These are phyloP conservation scores for Aspergillus bridgeri DNA, from an alignment of 495 filamentous ascomycete species.

Conservation along the genomic window DNA sequence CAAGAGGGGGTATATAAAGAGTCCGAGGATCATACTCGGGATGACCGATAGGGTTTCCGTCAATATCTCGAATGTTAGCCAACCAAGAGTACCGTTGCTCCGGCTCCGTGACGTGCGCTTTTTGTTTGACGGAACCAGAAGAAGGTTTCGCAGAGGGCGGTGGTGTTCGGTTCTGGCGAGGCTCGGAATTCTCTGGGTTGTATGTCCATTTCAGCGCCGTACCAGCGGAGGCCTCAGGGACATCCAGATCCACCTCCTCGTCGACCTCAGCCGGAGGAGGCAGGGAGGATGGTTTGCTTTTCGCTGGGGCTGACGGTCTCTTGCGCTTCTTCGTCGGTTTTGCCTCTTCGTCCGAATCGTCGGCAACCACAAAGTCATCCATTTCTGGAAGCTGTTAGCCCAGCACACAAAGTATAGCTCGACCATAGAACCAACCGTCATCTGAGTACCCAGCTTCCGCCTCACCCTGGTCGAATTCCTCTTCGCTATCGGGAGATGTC, in stretches of 20 bases:
- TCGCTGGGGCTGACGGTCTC: constrained; percentile 44
- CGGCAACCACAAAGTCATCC: constrained; percentile 79
- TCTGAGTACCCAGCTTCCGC: constrained; percentile 52
- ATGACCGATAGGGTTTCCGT: constrained; percentile 73
- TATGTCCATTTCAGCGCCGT: constrained; percentile 84
- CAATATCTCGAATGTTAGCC: constrained; percentile 76
- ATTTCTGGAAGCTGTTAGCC: constrained; percentile 52
- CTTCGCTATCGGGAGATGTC: constrained; percentile 53
- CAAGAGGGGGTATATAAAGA: constrained; percentile 77
- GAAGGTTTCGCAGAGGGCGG: constrained; percentile 41
- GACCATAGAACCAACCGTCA: constrained; percentile 53
- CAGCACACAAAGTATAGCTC: not conserved
- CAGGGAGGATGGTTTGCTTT: constrained; percentile 55
- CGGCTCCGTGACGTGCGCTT: constrained; percentile 73
- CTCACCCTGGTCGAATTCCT: constrained; percentile 63
- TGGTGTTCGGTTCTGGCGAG: constrained; percentile 50
- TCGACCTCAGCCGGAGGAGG: constrained; percentile 45
- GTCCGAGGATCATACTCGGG: constrained; percentile 92
- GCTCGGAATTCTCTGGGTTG: constrained; percentile 70
- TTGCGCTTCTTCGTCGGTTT: constrained; percentile 69
- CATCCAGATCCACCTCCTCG: constrained; percentile 48
- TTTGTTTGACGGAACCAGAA: constrained; percentile 60
- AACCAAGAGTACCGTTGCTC: constrained; percentile 87
- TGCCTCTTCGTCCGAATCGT: constrained; percentile 76
- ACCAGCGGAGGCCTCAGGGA: constrained; percentile 57